Percentiles rank a stretch among this genome's conserved stretches.
phyloP scores from a whole-genome alignment of 805 yeast species.

The Yarrowia porcina region DNA sequence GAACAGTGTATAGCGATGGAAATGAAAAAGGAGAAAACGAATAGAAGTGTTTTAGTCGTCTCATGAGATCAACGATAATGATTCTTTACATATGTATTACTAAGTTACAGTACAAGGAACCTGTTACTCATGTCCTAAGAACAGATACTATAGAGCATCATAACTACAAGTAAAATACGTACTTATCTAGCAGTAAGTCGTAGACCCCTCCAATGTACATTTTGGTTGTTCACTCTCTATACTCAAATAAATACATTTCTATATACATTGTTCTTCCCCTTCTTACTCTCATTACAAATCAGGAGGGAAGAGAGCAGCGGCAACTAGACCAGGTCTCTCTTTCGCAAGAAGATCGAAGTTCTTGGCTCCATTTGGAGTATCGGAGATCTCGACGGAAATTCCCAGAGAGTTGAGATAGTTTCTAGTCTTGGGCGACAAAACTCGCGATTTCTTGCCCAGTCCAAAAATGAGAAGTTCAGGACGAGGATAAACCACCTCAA shows the following conservation, averaged over 20 bases:
- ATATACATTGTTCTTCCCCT: constrained; percentile 18
- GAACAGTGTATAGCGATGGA: no score
- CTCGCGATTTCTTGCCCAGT: constrained; percentile 60
- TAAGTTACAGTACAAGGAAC: no score
- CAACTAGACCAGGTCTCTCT: constrained; percentile 72
- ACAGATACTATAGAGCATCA: no score
- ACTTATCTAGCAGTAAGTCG: no score
- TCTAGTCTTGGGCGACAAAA: constrained; percentile 57
- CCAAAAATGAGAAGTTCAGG: constrained; percentile 77
- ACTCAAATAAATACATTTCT: constrained; percentile 15
- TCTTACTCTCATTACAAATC: constrained; percentile 43
- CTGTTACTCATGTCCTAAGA: no score
- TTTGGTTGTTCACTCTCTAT: not conserved
- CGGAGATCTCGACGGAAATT: constrained; percentile 65
- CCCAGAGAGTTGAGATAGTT: constrained; percentile 54
- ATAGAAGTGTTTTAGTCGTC: no score
- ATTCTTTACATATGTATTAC: no score
- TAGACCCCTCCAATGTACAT: no score
- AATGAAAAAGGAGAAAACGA: not conserved
- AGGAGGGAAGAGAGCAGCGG: constrained; percentile 70
- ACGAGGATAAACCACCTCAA: constrained; percentile 61
- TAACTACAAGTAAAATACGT: no score
- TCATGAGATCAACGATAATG: no score
- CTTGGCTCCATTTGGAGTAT: constrained; percentile 61
- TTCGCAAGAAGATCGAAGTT: constrained; percentile 74